Base-by-base conservation (phyloP, 257 asterid species). In the Galeopsis tetrahit region DNA sequence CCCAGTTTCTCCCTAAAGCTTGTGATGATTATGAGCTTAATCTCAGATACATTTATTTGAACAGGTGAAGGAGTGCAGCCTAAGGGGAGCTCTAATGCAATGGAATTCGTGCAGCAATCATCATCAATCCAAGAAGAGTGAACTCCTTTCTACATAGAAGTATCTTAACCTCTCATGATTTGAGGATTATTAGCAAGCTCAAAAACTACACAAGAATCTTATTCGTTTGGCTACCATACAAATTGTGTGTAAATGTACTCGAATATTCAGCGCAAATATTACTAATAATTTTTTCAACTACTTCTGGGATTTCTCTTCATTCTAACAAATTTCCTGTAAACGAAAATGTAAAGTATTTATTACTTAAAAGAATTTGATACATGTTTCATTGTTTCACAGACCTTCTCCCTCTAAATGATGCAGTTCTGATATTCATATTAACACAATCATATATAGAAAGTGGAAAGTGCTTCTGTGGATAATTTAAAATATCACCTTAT, bases 1-100 rank as follows among this genome's bases (percentile, higher is more conserved):
- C n/a, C n/a, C n/a, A n/a, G n/a, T n/a, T n/a, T 34, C 9, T 46
- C 58, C 42, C 56, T 5, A 46, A 46, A 10, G 42, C 36, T 34
- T 49, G 55, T 5, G 6, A 10, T 32, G 68, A 43, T 43, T 14
- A 11, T 43, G 9, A 46, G 9, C 17, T 63, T 70, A 64, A 33
- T 9, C 63, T 7, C 63, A 71, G 43, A 48, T 40, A 2, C 36
- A 17, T 71, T 68, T 0, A 13, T 15, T 40, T 17, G 36, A 17
- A 73, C 80, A 84, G 89, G 80, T 75, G 38, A 81, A 57, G 49
- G 90, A 87, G 63, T 81, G 88, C 78, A 85, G 90, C 73, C 78
- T 87, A 62, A 66, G 76, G 38, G 83, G 80, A 71, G 46, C 81
- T 39, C 44, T 81, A 70, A 60, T 84, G 68, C 86, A 79, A 36